Evolutionary conservation across 2,329 filamentous ascomycete species (phyloP), one percentile per base, ranked within the genome.

Genomic region (Ophiocordyceps sinensis): DNA sequence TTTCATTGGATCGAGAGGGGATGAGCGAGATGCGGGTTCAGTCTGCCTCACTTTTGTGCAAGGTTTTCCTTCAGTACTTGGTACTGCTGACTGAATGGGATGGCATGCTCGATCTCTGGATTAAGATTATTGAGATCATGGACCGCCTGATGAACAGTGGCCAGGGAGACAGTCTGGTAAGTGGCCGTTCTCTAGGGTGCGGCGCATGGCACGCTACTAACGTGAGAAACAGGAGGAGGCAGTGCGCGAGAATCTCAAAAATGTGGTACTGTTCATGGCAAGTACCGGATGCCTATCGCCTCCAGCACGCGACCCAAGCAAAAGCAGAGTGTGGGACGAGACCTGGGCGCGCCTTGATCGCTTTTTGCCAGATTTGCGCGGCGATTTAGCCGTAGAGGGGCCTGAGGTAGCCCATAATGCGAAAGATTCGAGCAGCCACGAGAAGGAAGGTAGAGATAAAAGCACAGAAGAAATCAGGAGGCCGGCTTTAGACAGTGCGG

Each of bases 21-120:
- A 98, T 98, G 91, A 84, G 84, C 49, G 89, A 96, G 61, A 96
- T 91, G 40, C 74, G 91, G 36, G 85, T 96, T 0, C 85, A 95
- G 54, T 85, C 85, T 1, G 85, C 89, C 1, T 94, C 85, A 10
- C 67, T 98, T 39, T 71, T 98, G 13, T 94, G 85, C 67, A 95
- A 93, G 60, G 89, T 95, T 3, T 98, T 95, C 63, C 62, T 98
- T 45, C 88, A 94, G 58, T 96, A 95, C 58, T 70, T 96, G 3
- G 85, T 89, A 2, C 68, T 89, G 31, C 70, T 95, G 26, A 83
- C 81, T 5, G 80, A 86, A 50, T 88, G 85, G 75, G 82, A 88
- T 19, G 86, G 85, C 17, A 86, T 96, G 77, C 66, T 94, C 32
- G 85, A 91, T 55, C 70, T 96, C 11, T 98, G 91, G 91, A 65